phyloP scores from a whole-genome alignment of 2,329 filamentous ascomycete species.

The Phialophora verrucosa region DNA sequence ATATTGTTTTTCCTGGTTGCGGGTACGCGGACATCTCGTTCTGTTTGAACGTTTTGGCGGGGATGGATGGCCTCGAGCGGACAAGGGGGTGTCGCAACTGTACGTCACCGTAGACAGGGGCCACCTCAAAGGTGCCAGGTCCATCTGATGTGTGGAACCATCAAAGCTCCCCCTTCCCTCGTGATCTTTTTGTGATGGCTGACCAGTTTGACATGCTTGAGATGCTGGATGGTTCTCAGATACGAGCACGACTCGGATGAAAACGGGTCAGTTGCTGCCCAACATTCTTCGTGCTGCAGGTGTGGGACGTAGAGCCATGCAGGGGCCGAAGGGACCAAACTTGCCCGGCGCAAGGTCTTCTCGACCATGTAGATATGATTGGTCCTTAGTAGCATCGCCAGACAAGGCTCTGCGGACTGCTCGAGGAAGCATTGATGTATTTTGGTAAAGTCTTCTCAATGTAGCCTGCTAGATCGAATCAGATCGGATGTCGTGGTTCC shows the following conservation, averaged over 20 bases:
- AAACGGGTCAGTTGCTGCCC: neutral
- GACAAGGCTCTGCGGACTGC: neutral
- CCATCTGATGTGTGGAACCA: neutral
- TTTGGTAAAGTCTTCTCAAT: neutral
- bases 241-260: neutral
- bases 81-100: neutral
- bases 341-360: neutral
- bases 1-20: neutral
- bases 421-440: neutral
- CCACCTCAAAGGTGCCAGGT: neutral
- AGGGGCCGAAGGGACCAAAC: neutral
- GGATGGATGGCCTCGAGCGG: neutral
- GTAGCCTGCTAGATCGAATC: neutral
- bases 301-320: neutral
- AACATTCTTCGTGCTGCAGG: constrained; percentile 1
- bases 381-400: neutral
- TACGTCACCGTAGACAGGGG: neutral
- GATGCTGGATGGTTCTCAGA: neutral
- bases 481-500: constrained; percentile 10
- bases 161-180: neutral
- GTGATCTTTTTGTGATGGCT: neutral
- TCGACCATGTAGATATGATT: neutral
- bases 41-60: neutral
- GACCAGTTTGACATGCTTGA: neutral
- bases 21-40: neutral